Percentiles rank a stretch among this genome's conserved stretches.
Evolutionary conservation across 352 stramenopile species (phyloP).

Genomic region (Globisporangium nagaii): DNA sequence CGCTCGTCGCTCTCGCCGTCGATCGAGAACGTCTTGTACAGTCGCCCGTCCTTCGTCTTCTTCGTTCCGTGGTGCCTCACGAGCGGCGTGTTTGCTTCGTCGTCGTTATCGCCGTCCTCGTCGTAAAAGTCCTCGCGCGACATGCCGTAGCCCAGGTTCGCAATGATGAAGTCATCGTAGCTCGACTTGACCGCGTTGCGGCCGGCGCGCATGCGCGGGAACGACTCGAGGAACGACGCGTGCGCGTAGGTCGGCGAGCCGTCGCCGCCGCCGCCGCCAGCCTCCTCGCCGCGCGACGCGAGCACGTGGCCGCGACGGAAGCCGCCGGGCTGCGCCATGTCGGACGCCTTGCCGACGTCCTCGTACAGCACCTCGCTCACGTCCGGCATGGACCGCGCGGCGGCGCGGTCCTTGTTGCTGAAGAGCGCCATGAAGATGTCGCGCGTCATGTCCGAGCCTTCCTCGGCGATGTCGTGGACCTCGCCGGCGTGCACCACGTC

Average conservation of each 20-base stretch:
- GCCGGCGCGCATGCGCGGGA: constrained; percentile 7
- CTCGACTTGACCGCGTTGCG: constrained; percentile 33
- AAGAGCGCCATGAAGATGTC: constrained; percentile 66
- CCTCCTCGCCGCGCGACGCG: constrained; percentile 24
- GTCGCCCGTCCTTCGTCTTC: constrained; percentile 16
- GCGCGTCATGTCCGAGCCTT: constrained; percentile 62
- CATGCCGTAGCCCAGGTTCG: constrained; percentile 34
- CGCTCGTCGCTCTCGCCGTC: constrained; percentile 13
- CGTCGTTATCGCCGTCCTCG: constrained; percentile 18
- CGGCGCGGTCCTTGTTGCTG: constrained; percentile 36
- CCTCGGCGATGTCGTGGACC: constrained; percentile 45
- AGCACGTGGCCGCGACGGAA: constrained; percentile 58
- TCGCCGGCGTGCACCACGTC: constrained; percentile 17
- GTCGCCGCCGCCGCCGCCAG: constrained; percentile 15
- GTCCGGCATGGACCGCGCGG: constrained; percentile 44
- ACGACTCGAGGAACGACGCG: constrained; percentile 43
- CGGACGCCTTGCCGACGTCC: constrained; percentile 50
- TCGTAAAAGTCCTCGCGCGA: constrained; percentile 30
- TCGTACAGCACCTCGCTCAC: constrained; percentile 53
- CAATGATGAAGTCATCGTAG: constrained; percentile 52
- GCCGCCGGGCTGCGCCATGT: constrained; percentile 44
- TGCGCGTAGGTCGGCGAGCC: constrained; percentile 32
- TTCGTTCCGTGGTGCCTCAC: constrained; percentile 12
- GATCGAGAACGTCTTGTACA: constrained; percentile 5
- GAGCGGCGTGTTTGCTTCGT: constrained; percentile 36